phyloP scores from a whole-genome alignment of 768 basidiomycete genomes.

The Boletus speciosus region DNA sequence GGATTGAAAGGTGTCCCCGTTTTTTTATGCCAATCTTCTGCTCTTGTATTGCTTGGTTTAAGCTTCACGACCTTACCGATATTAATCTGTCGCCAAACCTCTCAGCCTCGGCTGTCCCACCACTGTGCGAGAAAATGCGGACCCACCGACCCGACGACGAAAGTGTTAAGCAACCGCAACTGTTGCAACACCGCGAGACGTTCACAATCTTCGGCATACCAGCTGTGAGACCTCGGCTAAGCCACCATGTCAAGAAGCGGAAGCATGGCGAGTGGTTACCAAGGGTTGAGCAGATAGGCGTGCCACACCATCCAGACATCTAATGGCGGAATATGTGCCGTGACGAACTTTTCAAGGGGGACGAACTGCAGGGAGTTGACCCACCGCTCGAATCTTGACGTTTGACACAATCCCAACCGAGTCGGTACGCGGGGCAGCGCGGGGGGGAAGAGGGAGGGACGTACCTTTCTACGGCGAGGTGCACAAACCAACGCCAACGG shows the following conservation, averaged over 20 bases:
- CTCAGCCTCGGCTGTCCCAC: not conserved
- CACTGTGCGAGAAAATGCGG: not conserved
- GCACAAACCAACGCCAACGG: conserved; percentile 41
- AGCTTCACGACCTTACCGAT: conserved; percentile 15
- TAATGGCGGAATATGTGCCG: conserved; percentile 31
- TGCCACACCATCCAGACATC: conserved; percentile 45
- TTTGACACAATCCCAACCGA: not conserved
- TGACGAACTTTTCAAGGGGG: conserved; percentile 26
- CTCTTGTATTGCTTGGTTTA: conserved; percentile 16
- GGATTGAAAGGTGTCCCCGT: conserved; percentile 34
- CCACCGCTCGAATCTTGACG: conserved; percentile 36
- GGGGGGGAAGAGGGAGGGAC: not conserved
- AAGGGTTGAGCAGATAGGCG: conserved; percentile 38
- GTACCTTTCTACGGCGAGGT: conserved; percentile 37
- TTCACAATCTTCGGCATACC: conserved; percentile 34
- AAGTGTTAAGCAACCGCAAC: conserved; percentile 24
- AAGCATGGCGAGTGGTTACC: conserved; percentile 16
- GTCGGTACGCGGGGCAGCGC: not conserved
- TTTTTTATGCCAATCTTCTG: conserved; percentile 20
- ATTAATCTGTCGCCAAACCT: conserved; percentile 19
- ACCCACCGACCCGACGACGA: conserved; percentile 30
- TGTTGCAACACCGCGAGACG: conserved; percentile 25
- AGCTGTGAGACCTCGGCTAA: conserved; percentile 17
- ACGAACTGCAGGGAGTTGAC: conserved; percentile 21
- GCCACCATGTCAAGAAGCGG: not conserved